Conservation (phyloP, 192 early-diverging fungal genomes). For the Backusella westeae region DNA sequence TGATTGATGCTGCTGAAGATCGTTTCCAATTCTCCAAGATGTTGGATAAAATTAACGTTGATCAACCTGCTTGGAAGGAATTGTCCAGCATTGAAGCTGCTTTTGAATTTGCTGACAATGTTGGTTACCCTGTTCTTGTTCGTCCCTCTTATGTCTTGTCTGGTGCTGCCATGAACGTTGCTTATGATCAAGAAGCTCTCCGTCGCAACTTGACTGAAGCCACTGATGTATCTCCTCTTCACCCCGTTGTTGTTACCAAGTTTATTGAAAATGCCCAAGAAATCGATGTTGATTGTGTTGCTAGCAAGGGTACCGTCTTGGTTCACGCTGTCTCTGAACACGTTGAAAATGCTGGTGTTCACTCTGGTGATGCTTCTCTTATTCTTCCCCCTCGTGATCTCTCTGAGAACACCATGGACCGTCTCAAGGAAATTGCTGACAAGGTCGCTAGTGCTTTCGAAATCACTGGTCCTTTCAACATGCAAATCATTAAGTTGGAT, state of each 20-base stretch:
- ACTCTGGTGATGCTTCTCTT: conserved; percentile 95
- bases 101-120: conserved; percentile 75
- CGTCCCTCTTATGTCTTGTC: conserved; percentile 97
- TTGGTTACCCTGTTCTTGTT: conserved; percentile 92
- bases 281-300: conserved; percentile 95
- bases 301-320: conserved; percentile 76
- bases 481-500: conserved; percentile 87
- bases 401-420: conserved; percentile 45
- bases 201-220: conserved; percentile 75
- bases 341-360: conserved; percentile 96
- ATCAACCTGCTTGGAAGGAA: conserved; percentile 97
- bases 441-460: conserved; percentile 89
- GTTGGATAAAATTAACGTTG: conserved; percentile 89
- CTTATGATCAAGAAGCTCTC: conserved; percentile 74
- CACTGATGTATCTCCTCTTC: conserved; percentile 84
- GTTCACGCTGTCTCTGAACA: conserved; percentile 94
- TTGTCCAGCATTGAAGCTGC: conserved; percentile 82
- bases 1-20: conserved; percentile 94
- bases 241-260: conserved; percentile 97
- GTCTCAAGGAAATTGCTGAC: conserved; percentile 75
- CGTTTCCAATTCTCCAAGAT: conserved; percentile 93
- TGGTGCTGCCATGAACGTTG: conserved; percentile 98
- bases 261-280: conserved; percentile 94
- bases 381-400: conserved; percentile 78
- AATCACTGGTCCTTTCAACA: conserved; percentile 99